Conservation (phyloP, 2,329 filamentous ascomycete species). For the Fusarium hostae region DNA sequence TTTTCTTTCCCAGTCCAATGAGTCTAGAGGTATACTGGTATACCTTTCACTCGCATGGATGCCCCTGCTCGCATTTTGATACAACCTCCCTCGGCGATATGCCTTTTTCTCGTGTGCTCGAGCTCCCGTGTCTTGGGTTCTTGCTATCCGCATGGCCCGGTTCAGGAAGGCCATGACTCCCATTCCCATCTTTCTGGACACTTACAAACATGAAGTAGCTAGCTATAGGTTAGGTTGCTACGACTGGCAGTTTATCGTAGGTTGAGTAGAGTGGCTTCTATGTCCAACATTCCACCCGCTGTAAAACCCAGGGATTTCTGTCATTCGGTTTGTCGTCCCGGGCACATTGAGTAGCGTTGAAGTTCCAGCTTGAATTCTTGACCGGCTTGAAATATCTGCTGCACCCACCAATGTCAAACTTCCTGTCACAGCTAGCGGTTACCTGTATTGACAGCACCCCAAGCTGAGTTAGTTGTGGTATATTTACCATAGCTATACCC, state of each 20-base stretch:
- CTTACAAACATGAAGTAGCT: background rate
- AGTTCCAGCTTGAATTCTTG: background rate
- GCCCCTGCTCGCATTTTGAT: slow-evolving; percentile 1
- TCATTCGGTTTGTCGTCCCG: too few species aligned
- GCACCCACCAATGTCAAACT: background rate
- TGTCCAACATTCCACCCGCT: background rate
- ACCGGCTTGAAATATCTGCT: too few species aligned
- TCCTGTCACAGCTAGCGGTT: background rate
- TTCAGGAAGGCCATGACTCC: background rate
- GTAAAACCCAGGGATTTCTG: background rate
- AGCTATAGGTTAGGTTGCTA: slow-evolving; percentile 6
- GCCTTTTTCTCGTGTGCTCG: background rate
- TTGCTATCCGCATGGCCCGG: background rate
- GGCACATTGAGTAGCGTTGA: background rate
- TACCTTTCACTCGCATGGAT: background rate
- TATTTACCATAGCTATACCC: background rate
- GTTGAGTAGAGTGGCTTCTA: background rate
- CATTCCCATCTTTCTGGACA: background rate
- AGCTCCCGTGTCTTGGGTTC: slow-evolving; percentile 2
- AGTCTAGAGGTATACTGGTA: slow-evolving; percentile 1
- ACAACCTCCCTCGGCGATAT: slow-evolving; percentile 1
- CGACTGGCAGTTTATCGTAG: background rate
- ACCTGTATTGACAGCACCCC: background rate
- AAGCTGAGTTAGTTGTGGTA: background rate
- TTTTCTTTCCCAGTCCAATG: background rate